Percentiles rank a stretch among this genome's conserved stretches.
These are phyloP conservation scores for Adenanthera pavonina DNA, from an alignment of 306 rosid genomes.

Conservation along the genomic window DNA sequence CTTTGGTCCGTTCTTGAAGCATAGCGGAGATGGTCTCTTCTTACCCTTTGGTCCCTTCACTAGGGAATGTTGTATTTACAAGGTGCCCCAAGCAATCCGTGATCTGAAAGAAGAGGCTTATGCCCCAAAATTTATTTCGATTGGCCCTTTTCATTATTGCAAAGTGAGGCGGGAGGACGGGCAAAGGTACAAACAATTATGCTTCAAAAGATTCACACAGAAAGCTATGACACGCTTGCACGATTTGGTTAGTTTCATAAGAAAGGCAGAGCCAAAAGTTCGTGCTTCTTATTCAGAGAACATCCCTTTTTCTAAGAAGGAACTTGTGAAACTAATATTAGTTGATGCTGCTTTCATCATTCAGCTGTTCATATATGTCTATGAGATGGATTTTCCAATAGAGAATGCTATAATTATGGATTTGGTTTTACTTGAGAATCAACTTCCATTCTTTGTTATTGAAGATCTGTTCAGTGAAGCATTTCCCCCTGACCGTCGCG, in stretches of 20 bases:
- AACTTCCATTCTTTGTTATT: not conserved
- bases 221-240: not conserved
- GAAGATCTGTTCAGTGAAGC: not conserved
- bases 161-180: not conserved
- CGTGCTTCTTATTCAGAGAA: not conserved
- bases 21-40: too few relatives aligned
- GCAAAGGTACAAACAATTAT: not conserved
- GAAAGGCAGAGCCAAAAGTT: not conserved
- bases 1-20: too few relatives aligned
- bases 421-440: constrained; percentile 5
- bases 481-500: not conserved
- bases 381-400: not conserved
- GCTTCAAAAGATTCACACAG: not conserved
- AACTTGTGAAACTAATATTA: not conserved
- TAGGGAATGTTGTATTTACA: not conserved
- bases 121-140: not conserved
- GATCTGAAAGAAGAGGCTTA: not conserved
- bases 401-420: not conserved
- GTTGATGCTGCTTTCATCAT: not conserved
- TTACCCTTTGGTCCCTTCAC: too few relatives aligned
- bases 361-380: not conserved
- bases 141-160: not conserved
- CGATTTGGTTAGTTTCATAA: not conserved
- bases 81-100: not conserved
- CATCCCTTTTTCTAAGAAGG: not conserved